phyloP scores from a whole-genome alignment of 257 asterid genomes.

The Lycium ferocissimum region DNA sequence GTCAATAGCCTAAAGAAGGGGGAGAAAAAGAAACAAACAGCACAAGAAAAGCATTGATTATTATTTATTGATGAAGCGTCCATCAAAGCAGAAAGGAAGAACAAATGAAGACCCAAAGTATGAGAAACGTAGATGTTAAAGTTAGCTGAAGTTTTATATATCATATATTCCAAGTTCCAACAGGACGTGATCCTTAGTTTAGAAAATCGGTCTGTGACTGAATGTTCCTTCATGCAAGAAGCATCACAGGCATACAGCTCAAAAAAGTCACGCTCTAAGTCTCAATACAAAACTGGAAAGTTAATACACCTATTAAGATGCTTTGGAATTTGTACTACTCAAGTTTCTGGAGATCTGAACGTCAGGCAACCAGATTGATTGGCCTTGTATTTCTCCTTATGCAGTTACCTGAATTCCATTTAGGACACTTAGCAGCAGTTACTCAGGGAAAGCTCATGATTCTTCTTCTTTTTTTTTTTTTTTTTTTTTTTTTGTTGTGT shows the following conservation, averaged over 20 bases:
- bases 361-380: conserved; percentile 11
- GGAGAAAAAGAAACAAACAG: conserved; percentile 19
- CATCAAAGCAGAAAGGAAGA: conserved; percentile 21
- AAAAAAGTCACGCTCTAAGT: background rate
- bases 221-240: conserved; percentile 6
- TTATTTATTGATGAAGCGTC: background rate
- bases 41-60: background rate
- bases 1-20: conserved; percentile 64
- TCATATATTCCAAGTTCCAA: conserved; percentile 23
- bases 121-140: background rate
- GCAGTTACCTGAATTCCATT: background rate
- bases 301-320: background rate
- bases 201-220: background rate
- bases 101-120: background rate
- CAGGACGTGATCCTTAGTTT: background rate
- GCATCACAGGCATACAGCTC: background rate
- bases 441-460: background rate
- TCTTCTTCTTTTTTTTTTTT: background rate
- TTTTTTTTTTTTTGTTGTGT: too few relatives aligned
- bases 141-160: background rate
- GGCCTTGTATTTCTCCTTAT: conserved; percentile 3
- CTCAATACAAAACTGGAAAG: background rate
- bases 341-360: background rate
- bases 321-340: background rate
- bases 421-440: conserved; percentile 9